These are phyloP conservation scores for Echites panduratus DNA, from an alignment of 257 asterid genomes.

Conservation along the genomic window DNA sequence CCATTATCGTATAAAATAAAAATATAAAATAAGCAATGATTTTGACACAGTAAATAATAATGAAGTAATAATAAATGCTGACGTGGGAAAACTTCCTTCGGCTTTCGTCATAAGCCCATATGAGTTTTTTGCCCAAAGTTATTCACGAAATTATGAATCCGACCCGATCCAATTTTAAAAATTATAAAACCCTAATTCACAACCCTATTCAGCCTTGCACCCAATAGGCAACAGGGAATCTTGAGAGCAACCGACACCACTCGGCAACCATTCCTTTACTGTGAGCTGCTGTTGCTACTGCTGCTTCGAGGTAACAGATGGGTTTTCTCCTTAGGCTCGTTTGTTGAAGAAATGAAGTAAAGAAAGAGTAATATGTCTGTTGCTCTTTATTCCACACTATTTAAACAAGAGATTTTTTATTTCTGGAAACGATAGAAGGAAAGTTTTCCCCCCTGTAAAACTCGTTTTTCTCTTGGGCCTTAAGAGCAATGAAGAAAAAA, in stretches of 20 bases:
- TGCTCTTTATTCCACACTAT: neutral
- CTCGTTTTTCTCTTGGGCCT: neutral
- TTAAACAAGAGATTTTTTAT: neutral
- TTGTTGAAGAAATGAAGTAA: neutral
- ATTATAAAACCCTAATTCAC: neutral
- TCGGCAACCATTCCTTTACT: neutral
- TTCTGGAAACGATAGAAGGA: neutral
- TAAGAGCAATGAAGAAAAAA: neutral
- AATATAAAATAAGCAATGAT: no score
- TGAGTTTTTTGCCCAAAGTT: no score
- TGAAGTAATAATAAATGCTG: no score
- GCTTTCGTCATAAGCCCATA: no score
- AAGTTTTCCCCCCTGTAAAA: neutral
- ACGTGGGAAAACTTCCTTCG: no score
- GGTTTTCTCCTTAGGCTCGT: neutral
- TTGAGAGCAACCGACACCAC: neutral
- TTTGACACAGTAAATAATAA: no score
- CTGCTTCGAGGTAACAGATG: slow-evolving; percentile 1
- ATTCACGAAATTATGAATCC: no score
- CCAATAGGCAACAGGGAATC: neutral
- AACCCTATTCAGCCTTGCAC: neutral
- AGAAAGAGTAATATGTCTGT: neutral
- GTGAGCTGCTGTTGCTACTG: neutral
- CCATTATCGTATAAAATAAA: no score
- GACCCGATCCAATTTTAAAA: neutral